Evolutionary conservation across 2,329 filamentous ascomycete genomes (phyloP), one percentile per base, ranked within the genome.

Genomic region (Mollisiaceae sp.): DNA sequence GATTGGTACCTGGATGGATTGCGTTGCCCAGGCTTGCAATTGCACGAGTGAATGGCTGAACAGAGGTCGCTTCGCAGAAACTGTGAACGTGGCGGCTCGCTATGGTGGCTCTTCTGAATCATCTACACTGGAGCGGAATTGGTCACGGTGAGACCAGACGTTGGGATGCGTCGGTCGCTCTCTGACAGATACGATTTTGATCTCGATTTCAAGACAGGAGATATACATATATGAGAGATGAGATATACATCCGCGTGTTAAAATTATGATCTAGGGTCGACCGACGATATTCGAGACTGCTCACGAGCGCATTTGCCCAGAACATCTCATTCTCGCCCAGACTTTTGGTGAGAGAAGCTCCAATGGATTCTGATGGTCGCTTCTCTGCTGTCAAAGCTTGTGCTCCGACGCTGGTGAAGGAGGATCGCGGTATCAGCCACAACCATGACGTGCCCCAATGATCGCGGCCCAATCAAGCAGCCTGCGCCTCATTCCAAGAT

Each of bases 361-460:
- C n/a, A n/a, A 8, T 18, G n/a, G 22, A 24, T 4, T 8, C n/a
- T 24, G 27, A 52, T 18, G 8, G 22, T 22, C 43, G 27, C 27
- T 11, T 27, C 39, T 43, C 57, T 38, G 57, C 38, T 38, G 60
- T 62, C 60, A 39, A 56, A 56, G 60, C 50, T 62, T 50, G 18
- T 6, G 27, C 15, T 45, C 35, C 50, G 60, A 62, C 50, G 52
- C 43, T 55, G 57, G 56, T 50, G 56, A 59, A 41, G 52, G 35
- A 24, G 14, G 41, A 63, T 64, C 56, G 43, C 36, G 8, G 57
- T 43, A 60, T 60, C 56, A 64, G 62, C 62, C 62, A 64, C 62
- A 60, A 22, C 62, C 2, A 64, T 64, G 62, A 64, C 62, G 62
- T 54, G 57, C 22, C 35, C 27, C 50, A 20, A 36, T 15, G 22